Evolutionary conservation across 2,329 filamentous ascomycete species (phyloP).

Genomic region (Xylariales sp.): DNA sequence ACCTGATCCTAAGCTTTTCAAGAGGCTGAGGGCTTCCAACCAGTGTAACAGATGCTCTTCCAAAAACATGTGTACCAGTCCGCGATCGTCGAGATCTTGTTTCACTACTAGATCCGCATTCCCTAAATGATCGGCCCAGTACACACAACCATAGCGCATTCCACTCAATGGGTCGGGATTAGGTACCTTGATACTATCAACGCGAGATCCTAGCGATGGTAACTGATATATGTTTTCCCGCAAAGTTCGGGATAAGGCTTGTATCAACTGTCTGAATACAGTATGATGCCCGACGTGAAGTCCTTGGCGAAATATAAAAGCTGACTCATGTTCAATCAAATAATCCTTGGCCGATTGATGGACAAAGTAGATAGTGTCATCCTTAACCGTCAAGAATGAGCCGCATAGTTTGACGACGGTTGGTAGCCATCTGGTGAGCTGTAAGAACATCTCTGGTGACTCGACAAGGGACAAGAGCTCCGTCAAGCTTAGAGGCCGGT

Average conservation of each 20-base stretch:
- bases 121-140: conserved; percentile 52
- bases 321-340: conserved; percentile 43
- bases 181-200: conserved; percentile 40
- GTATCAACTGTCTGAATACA: conserved; percentile 53
- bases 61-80: conserved; percentile 47
- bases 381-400: conserved; percentile 54
- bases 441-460: conserved; percentile 49
- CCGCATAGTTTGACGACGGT: conserved; percentile 52
- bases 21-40: conserved; percentile 57
- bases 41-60: conserved; percentile 55
- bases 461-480: conserved; percentile 9
- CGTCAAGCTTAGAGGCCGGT: conserved; percentile 50
- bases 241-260: conserved; percentile 47
- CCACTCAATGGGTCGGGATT: conserved; percentile 45
- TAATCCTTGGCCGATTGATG: conserved; percentile 60
- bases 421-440: conserved; percentile 30
- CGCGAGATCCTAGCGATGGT: conserved; percentile 36
- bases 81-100: not conserved
- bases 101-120: conserved; percentile 40
- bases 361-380: conserved; percentile 51
- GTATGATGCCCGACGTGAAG: conserved; percentile 43
- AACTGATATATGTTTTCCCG: conserved; percentile 53
- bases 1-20: conserved; percentile 29
- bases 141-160: conserved; percentile 50
- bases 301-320: conserved; percentile 49